These are phyloP conservation scores for Hymenoscyphus fraxineus DNA, from an alignment of 2,329 filamentous ascomycete genomes.

Conservation along the genomic window DNA sequence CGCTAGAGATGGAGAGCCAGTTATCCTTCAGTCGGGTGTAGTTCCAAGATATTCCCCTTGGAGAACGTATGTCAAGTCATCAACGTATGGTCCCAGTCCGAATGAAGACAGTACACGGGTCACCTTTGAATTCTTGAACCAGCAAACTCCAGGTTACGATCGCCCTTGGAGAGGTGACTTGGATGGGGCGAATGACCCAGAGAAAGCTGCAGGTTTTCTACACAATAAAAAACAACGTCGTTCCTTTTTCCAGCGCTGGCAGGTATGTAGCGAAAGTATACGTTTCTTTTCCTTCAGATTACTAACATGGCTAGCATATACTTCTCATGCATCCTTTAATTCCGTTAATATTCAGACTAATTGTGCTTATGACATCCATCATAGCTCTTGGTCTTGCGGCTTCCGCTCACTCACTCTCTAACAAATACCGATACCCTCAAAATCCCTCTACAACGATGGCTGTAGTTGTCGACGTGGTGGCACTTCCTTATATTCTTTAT, in stretches of 20 bases:
- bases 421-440: constrained; percentile 46
- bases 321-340: constrained; percentile 58
- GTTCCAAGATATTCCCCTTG: constrained; percentile 28
- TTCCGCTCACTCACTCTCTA: constrained; percentile 60
- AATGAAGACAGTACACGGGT: constrained; percentile 31
- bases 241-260: constrained; percentile 26
- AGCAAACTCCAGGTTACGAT: constrained; percentile 35
- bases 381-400: constrained; percentile 75
- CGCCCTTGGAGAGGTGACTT: constrained; percentile 35
- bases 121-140: constrained; percentile 27
- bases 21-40: constrained; percentile 31
- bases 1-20: constrained; percentile 33
- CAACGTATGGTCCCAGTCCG: constrained; percentile 30
- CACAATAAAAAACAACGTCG: constrained; percentile 30
- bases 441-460: constrained; percentile 81
- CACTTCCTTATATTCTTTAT: constrained; percentile 85
- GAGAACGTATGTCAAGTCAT: constrained; percentile 32
- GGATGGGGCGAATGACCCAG: constrained; percentile 27
- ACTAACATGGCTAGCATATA: constrained; percentile 25
- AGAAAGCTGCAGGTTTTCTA: constrained; percentile 29
- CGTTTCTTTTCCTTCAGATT: neutral
- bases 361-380: constrained; percentile 77
- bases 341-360: constrained; percentile 76
- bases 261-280: constrained; percentile 23
- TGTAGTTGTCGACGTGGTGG: constrained; percentile 82